Conservation (phyloP, 441 rosid genomes). For the Eutrema salsugineum region DNA sequence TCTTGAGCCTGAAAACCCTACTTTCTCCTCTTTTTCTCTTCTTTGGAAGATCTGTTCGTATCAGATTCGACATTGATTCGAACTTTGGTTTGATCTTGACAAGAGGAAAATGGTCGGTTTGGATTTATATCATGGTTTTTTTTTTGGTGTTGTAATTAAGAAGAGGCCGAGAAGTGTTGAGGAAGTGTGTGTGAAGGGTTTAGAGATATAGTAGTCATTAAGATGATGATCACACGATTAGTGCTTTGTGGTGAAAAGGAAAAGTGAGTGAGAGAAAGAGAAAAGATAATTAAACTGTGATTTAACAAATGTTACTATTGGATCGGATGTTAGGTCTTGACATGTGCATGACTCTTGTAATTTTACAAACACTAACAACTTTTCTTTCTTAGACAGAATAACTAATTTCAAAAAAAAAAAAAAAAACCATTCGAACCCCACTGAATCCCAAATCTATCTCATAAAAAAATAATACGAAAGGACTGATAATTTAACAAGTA, state of each 20-base stretch:
- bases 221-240: conserved; percentile 62
- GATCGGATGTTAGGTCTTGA: conserved; percentile 38
- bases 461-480: neutral
- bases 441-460: neutral
- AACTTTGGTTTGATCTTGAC: conserved; percentile 10
- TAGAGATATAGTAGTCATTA: conserved; percentile 33
- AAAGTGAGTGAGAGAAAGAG: conserved; percentile 55
- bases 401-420: neutral
- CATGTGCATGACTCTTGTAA: conserved; percentile 54
- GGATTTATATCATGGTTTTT: neutral
- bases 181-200: conserved; percentile 24
- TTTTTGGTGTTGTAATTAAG: conserved; percentile 8
- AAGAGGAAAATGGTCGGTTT: neutral
- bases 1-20: conserved; percentile 68
- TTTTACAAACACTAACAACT: conserved; percentile 6
- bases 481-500: neutral
- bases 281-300: conserved; percentile 22
- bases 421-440: neutral
- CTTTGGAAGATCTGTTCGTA: conserved; percentile 34
- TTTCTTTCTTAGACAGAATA: neutral
- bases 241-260: conserved; percentile 52
- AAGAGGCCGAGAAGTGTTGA: conserved; percentile 22
- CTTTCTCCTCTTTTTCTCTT: conserved; percentile 76
- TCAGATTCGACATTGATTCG: conserved; percentile 34
- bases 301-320: conserved; percentile 22